Evolutionary conservation across 345 rosid species (phyloP), one percentile per base, ranked within the genome.

Genomic region (Eucalyptus dawsonii): DNA sequence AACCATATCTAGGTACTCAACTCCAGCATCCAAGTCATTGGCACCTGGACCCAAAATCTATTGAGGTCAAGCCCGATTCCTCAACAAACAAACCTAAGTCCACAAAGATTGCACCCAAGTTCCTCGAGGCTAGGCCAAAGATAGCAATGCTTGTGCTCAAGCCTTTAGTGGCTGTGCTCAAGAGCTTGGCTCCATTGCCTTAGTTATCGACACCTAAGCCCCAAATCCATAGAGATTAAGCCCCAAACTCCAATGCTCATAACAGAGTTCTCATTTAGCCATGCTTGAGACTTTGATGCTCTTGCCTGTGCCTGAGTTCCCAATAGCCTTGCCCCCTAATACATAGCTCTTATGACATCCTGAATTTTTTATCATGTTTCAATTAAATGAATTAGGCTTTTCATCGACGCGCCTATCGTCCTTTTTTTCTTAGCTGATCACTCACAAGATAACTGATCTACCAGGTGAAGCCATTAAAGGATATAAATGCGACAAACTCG

Each of bases 271-370:
- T 58, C n/a, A 24, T 58, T 25, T 0, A 11, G 0, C 65, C 65
- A 58, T 2, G 65, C 65, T 5, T 25, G 6, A 58, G 65, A 25
- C n/a, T 10, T 25, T 1, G 2, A 58, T 58, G 14, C n/a, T 11
- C 14, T 1, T 58, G 65, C 65, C 4, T 0, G 0, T 24, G 65
- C 65, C 1, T 25, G 0, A 25, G n/a, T 58, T 29, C 65, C n/a
- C 4, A 25, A 25, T 58, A 58, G 14, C 29, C 27, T 58, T 58
- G n/a, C n/a, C 14, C 62, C 62, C 1, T 22, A 10, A 3, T 58
- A 25, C n/a, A 11, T 5, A 24, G 2, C 65, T 25, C 12, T 47
- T 10, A 2, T 47, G 49, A 47, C 49, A 47, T 47, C 49, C 49
- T 47, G 4, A 47, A 47, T 47, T 47, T 47, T 47, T 12, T 0